Percentiles rank a stretch among this genome's conserved stretches.
phyloP scores from a whole-genome alignment of 164 flowering plant species.

The Dillenia turbinata region DNA sequence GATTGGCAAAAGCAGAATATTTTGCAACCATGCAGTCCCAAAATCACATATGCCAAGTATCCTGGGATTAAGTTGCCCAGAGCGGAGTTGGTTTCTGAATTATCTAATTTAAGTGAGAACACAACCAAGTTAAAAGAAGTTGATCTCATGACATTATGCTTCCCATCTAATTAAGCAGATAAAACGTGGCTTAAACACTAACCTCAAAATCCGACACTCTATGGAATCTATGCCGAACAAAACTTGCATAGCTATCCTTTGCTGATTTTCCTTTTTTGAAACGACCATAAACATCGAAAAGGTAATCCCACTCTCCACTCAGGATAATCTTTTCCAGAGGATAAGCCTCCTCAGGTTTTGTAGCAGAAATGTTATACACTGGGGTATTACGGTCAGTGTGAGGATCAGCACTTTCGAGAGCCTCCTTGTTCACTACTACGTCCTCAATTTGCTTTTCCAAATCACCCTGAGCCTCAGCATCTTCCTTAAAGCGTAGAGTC shows the following conservation, averaged over 20 bases:
- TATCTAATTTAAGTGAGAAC: too few species aligned
- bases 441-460: conserved; percentile 30
- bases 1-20: too few species aligned
- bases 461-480: conserved; percentile 23
- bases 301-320: conserved; percentile 60
- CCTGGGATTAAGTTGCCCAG: too few species aligned
- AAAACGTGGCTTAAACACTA: neutral
- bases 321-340: conserved; percentile 70
- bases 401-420: conserved; percentile 32
- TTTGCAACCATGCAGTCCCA: too few species aligned
- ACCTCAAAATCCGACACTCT: conserved; percentile 56
- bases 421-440: conserved; percentile 34
- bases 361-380: conserved; percentile 58
- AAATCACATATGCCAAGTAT: too few species aligned
- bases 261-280: conserved; percentile 25
- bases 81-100: too few species aligned
- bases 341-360: conserved; percentile 64
- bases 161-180: too few species aligned
- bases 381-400: conserved; percentile 51
- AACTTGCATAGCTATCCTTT: conserved; percentile 42
- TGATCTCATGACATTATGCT: too few species aligned
- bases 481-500: conserved; percentile 28
- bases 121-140: too few species aligned
- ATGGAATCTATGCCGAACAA: conserved; percentile 54
- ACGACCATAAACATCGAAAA: conserved; percentile 44